Evolutionary conservation across 2,329 filamentous ascomycete species (phyloP).

Genomic region (Trichoderma koningiopsis): DNA sequence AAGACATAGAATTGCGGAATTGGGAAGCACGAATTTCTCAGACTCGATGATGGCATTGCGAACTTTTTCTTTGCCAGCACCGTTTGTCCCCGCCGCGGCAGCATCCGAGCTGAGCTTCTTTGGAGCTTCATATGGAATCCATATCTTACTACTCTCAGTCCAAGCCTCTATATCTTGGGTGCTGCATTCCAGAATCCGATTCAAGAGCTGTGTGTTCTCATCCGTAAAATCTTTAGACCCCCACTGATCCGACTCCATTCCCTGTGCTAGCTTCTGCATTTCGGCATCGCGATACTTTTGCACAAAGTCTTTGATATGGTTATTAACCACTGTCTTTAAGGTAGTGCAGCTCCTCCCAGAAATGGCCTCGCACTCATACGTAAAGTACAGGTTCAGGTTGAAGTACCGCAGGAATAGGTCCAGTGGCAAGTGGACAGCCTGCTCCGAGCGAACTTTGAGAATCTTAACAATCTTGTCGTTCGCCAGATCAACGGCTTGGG

Average conservation of each 20-base stretch:
- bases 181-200: conserved; percentile 67
- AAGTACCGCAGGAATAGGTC: conserved; percentile 79
- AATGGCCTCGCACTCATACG: conserved; percentile 83
- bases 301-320: conserved; percentile 80
- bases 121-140: conserved; percentile 51
- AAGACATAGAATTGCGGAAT: conserved; percentile 80
- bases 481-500: conserved; percentile 77
- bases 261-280: conserved; percentile 72
- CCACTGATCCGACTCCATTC: conserved; percentile 82
- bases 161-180: conserved; percentile 70
- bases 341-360: conserved; percentile 75
- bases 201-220: conserved; percentile 60
- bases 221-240: conserved; percentile 74
- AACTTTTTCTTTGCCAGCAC: conserved; percentile 61
- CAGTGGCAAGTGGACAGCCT: conserved; percentile 68
- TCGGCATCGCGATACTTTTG: conserved; percentile 69
- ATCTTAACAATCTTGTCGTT: conserved; percentile 77
- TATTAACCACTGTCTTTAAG: conserved; percentile 77
- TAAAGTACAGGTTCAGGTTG: conserved; percentile 78
- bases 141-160: conserved; percentile 62
- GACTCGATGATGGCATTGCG: conserved; percentile 78
- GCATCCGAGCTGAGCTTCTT: conserved; percentile 40
- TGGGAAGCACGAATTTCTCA: conserved; percentile 82
- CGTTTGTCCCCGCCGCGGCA: conserved; percentile 49
- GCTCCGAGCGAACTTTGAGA: conserved; percentile 74